These are phyloP conservation scores for Arachnomyces sp. DNA, from an alignment of 2,329 filamentous ascomycete species.

Conservation along the genomic window DNA sequence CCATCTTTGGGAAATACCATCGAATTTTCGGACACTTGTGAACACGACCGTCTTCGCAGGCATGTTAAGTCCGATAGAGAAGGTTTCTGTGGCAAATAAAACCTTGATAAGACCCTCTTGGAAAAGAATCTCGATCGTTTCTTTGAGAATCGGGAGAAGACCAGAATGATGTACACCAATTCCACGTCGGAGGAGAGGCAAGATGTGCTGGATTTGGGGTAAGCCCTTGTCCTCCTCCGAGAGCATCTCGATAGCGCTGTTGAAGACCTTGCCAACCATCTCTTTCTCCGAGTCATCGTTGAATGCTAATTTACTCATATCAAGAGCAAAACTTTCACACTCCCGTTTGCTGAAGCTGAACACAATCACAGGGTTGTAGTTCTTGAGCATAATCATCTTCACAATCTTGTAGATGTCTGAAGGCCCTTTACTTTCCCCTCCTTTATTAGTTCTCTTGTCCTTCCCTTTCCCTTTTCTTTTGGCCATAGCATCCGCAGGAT, in stretches of 20 bases:
- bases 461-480: slow-evolving; percentile 81
- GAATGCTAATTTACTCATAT: slow-evolving; percentile 80
- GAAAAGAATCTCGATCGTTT: slow-evolving; percentile 98
- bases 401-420: slow-evolving; percentile 96
- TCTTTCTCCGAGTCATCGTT: slow-evolving; percentile 93
- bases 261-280: slow-evolving; percentile 90
- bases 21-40: slow-evolving; percentile 90
- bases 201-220: slow-evolving; percentile 81
- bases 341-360: slow-evolving; percentile 99
- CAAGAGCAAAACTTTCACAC: slow-evolving; percentile 80
- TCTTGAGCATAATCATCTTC: slow-evolving; percentile 97
- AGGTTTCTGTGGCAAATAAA: slow-evolving; percentile 94
- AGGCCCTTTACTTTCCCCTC: slow-evolving; percentile 59
- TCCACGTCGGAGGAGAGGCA: slow-evolving; percentile 80
- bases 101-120: slow-evolving; percentile 98
- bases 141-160: slow-evolving; percentile 88
- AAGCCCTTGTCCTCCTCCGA: slow-evolving; percentile 84
- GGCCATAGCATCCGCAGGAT: slow-evolving; percentile 68
- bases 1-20: slow-evolving; percentile 70
- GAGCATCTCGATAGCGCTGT: slow-evolving; percentile 83
- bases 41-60: slow-evolving; percentile 99
- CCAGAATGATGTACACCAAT: slow-evolving; percentile 98
- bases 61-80: slow-evolving; percentile 98
- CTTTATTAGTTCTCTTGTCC: slow-evolving; percentile 86
- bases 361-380: slow-evolving; percentile 95